Conservation (phyloP, 352 stramenopile genomes). For the Globisporangium recalcitrans region DNA sequence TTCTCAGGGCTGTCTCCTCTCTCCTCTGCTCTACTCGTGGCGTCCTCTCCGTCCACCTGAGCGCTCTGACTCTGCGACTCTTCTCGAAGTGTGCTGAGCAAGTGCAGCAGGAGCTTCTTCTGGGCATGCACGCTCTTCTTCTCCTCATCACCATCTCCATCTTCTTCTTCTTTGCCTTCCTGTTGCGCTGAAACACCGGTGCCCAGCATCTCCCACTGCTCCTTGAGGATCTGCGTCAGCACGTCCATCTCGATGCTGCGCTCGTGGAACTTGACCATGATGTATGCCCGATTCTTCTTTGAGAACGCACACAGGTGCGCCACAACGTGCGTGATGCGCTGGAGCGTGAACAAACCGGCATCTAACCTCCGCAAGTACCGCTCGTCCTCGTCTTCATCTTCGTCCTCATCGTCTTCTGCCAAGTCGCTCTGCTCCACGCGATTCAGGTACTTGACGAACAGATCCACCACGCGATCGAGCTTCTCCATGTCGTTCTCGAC, state of each 20-base stretch:
- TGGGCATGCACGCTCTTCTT: conserved; percentile 28
- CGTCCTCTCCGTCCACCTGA: background rate
- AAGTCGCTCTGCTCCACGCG: conserved; percentile 34
- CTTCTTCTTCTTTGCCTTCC: conserved; percentile 4
- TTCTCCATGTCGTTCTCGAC: conserved; percentile 81
- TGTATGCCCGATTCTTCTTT: conserved; percentile 55
- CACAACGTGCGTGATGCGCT: conserved; percentile 58
- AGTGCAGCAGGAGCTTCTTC: conserved; percentile 27
- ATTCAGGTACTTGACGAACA: conserved; percentile 70
- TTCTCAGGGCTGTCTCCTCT: background rate
- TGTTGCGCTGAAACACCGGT: conserved; percentile 9
- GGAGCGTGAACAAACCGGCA: conserved; percentile 71
- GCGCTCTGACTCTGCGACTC: conserved; percentile 19
- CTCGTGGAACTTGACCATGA: conserved; percentile 75
- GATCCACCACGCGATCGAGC: conserved; percentile 67
- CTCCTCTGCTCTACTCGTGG: background rate
- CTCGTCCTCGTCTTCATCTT: conserved; percentile 31
- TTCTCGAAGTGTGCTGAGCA: conserved; percentile 21
- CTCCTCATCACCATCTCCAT: conserved; percentile 12
- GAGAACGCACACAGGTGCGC: conserved; percentile 63
- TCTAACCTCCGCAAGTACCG: conserved; percentile 62
- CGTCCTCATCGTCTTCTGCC: conserved; percentile 19
- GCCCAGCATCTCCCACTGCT: conserved; percentile 55
- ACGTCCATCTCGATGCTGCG: conserved; percentile 49
- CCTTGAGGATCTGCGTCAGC: conserved; percentile 37